Percentiles rank a stretch among this genome's conserved stretches.
Conservation (phyloP, 176 grass and related monocot genomes). For the Aegilops longissima region DNA sequence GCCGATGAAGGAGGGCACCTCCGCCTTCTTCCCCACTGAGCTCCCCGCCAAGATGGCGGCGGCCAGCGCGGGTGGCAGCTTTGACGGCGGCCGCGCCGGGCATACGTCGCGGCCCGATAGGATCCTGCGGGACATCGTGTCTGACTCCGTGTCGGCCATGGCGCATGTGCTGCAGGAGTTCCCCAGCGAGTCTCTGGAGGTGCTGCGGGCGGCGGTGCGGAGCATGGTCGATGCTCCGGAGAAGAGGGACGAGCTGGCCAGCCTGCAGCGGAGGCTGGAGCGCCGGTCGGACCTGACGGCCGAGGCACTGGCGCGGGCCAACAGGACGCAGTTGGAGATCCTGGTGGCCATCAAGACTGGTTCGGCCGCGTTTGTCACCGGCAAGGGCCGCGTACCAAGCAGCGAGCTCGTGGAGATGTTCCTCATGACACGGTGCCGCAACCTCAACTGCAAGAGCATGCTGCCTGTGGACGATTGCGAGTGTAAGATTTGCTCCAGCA, state of each 20-base stretch:
- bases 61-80: constrained; percentile 46
- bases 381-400: constrained; percentile 56
- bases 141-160: constrained; percentile 52
- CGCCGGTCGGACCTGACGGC: constrained; percentile 64
- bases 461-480: constrained; percentile 92
- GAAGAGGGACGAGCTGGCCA: constrained; percentile 77
- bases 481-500: constrained; percentile 82
- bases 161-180: constrained; percentile 76
- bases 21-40: constrained; percentile 85
- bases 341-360: constrained; percentile 82
- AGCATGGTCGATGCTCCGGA: constrained; percentile 61
- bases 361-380: constrained; percentile 51
- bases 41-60: constrained; percentile 63
- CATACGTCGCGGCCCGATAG: constrained; percentile 49
- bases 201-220: constrained; percentile 52
- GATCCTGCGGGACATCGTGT: constrained; percentile 67
- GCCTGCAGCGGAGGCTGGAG: constrained; percentile 74
- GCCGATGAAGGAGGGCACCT: constrained; percentile 46
- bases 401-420: constrained; percentile 91
- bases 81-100: constrained; percentile 57
- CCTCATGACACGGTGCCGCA: constrained; percentile 69
- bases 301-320: constrained; percentile 58
- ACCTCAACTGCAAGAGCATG: constrained; percentile 71
- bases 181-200: constrained; percentile 57
- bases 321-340: constrained; percentile 86